phyloP scores from a whole-genome alignment of 1,284 basidiomycete genomes.

The Marasmius oreades region DNA sequence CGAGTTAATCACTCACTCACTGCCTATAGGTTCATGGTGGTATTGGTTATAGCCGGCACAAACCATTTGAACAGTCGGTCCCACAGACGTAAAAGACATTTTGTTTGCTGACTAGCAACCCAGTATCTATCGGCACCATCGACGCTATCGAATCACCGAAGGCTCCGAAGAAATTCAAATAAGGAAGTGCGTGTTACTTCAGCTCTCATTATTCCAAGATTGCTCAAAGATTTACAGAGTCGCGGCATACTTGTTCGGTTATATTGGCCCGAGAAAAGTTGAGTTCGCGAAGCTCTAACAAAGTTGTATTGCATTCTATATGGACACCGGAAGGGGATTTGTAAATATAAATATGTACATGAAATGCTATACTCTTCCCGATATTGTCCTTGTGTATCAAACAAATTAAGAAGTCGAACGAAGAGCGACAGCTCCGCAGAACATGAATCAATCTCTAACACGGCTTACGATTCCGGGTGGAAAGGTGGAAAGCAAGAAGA shows the following conservation, averaged over 20 bases:
- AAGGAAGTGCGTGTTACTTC: constrained; percentile 4
- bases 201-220: background rate
- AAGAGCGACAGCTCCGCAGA: too few relatives aligned
- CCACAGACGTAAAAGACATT: too few relatives aligned
- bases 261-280: constrained; percentile 9
- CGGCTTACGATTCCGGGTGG: background rate
- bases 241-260: constrained; percentile 10
- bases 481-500: background rate
- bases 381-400: too few relatives aligned
- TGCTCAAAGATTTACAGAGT: constrained; percentile 1
- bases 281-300: constrained; percentile 9
- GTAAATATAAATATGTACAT: background rate
- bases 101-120: background rate
- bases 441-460: too few relatives aligned
- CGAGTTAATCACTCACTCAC: background rate
- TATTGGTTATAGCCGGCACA: constrained; percentile 9
- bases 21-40: constrained; percentile 3
- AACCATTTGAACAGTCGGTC: constrained; percentile 6
- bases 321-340: background rate
- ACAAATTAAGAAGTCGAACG: too few relatives aligned
- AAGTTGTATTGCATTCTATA: background rate
- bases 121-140: constrained; percentile 9
- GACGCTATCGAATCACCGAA: constrained; percentile 11
- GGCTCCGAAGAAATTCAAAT: constrained; percentile 12
- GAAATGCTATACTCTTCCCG: too few relatives aligned